These are phyloP conservation scores for Ustilago shanxiensis DNA, from an alignment of 1,284 basidiomycete species.

Conservation along the genomic window DNA sequence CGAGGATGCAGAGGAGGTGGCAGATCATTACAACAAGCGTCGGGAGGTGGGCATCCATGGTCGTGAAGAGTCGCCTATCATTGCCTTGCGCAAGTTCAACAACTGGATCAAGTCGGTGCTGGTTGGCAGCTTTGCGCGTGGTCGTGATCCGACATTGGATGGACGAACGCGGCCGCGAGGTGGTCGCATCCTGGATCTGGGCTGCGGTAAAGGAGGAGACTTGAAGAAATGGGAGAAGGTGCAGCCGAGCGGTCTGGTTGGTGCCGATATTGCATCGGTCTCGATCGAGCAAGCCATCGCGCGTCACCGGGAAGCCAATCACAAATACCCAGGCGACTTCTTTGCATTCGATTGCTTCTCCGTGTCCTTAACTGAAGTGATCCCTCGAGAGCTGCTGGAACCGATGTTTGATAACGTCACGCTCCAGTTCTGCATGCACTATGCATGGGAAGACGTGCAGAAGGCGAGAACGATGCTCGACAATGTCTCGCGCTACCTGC, in stretches of 20 bases:
- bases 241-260: slow-evolving; percentile 82
- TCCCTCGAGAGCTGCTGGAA: slow-evolving; percentile 76
- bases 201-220: slow-evolving; percentile 98
- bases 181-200: slow-evolving; percentile 91
- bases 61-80: slow-evolving; percentile 91
- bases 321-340: slow-evolving; percentile 81
- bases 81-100: slow-evolving; percentile 96
- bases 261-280: slow-evolving; percentile 88
- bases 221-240: slow-evolving; percentile 94
- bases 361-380: slow-evolving; percentile 78
- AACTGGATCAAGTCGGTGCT: slow-evolving; percentile 77
- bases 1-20: slow-evolving; percentile 51
- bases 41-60: slow-evolving; percentile 88
- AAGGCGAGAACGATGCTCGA: slow-evolving; percentile 92
- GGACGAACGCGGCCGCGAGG: slow-evolving; percentile 33
- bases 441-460: slow-evolving; percentile 89
- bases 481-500: slow-evolving; percentile 86
- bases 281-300: slow-evolving; percentile 89
- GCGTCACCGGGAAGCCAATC: slow-evolving; percentile 75
- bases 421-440: slow-evolving; percentile 99
- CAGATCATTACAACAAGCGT: slow-evolving; percentile 80
- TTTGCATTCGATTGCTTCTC: slow-evolving; percentile 89
- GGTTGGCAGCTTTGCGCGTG: slow-evolving; percentile 45
- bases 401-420: slow-evolving; percentile 89
- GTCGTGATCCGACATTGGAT: slow-evolving; percentile 29